Evolutionary conservation across 1,284 basidiomycete species (phyloP), one percentile per base, ranked within the genome.

Genomic region (Mycena sp.): DNA sequence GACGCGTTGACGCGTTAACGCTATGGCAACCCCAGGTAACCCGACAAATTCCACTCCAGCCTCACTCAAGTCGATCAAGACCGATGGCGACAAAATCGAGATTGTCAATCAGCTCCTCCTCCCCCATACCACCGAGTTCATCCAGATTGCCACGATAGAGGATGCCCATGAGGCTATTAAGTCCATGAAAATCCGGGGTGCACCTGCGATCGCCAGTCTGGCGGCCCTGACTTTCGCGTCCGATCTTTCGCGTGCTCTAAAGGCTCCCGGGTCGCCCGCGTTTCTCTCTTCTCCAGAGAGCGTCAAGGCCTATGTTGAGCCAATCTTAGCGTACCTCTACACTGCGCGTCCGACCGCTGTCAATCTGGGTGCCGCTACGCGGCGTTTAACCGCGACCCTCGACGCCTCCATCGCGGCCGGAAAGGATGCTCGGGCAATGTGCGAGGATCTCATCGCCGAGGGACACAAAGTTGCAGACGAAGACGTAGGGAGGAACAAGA

Each of bases 321-420:
- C 85, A 0, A 83, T 87, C 44, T 83, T 95, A 50, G 85, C 88
- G 49, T 91, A 88, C 76, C 85, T 98, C 14, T 88, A 86, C 74
- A 93, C 90, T 1, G 91, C 95, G 3, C 87, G 95, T n/a, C 95
- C 95, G 7, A 98, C 95, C 0, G 95, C 95, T 3, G 95, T 98
- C 71, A 97, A 98, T 78, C 89, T 98, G 19, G 89, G 92, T 29
- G 90, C 90, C 51, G 94, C 94, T 12, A 93, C 88, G 50, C 85
- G 89, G 35, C 86, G 94, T 19, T 85, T 98, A 29, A 77, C 82
- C 11, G 80, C 80, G 7, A 78, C 75, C 4, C 78, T 92, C 5
- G 73, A 81, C 14, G 65, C 76, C 21, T 72, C 81, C 2, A 65
- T 82, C 37, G 74, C 73, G 12, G 76, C 77, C 0, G 80, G 76